phyloP scores from a whole-genome alignment of 2,329 filamentous ascomycete genomes.

The Aspergillus arachidicola region DNA sequence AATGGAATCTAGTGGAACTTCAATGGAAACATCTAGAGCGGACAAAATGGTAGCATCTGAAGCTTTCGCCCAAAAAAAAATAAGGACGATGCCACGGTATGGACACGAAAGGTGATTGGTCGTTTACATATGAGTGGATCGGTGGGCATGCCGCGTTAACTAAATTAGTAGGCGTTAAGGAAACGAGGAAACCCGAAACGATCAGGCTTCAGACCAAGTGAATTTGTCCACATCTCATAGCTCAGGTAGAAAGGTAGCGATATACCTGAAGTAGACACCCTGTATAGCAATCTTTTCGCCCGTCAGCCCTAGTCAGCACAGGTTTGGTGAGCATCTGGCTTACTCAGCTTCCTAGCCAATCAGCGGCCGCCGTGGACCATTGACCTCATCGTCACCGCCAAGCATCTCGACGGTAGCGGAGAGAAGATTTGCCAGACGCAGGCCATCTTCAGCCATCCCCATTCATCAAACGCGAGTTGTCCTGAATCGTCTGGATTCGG shows the following conservation, averaged over 20 bases:
- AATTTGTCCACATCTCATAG: background rate
- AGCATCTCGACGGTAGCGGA: conserved; percentile 17
- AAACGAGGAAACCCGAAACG: background rate
- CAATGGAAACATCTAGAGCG: background rate
- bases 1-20: conserved; percentile 4
- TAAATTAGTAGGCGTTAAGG: background rate
- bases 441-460: conserved; percentile 8
- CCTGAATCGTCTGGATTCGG: background rate
- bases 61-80: background rate
- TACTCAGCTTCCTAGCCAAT: conserved; percentile 27
- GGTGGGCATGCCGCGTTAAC: conserved; percentile 3
- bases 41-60: background rate
- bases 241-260: background rate
- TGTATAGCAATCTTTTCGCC: background rate
- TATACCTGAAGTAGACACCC: background rate
- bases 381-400: conserved; percentile 31
- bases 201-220: background rate
- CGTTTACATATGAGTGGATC: background rate
- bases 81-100: conserved; percentile 2
- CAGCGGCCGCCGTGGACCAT: conserved; percentile 11
- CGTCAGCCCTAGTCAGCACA: conserved; percentile 5
- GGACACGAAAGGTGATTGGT: background rate
- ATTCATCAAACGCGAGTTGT: conserved; percentile 11
- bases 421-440: conserved; percentile 19
- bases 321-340: conserved; percentile 14